These are phyloP conservation scores for Sporothrix inflata DNA, from an alignment of 2,329 filamentous ascomycete genomes.

Conservation along the genomic window DNA sequence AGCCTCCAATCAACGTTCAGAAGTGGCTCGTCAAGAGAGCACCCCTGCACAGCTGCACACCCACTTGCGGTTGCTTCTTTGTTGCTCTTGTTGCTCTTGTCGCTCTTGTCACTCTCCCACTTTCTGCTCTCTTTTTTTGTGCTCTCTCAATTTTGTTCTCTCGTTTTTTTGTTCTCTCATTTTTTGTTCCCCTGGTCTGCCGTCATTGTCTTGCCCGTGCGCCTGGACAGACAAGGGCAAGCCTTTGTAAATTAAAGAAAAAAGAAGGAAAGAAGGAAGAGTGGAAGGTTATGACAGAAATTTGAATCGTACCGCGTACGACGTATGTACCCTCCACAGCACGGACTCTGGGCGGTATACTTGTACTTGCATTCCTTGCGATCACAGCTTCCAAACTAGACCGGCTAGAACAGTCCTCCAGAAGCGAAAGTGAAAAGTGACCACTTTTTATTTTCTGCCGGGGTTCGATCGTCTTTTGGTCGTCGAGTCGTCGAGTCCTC, in stretches of 20 bases:
- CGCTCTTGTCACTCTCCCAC: not conserved
- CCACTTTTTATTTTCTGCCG: no score
- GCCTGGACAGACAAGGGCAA: not conserved
- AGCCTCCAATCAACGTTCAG: slow-evolving; percentile 41
- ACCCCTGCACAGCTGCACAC: slow-evolving; percentile 23
- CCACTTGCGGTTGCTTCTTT: not conserved
- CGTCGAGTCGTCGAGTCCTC: not conserved
- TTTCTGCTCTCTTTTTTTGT: slow-evolving; percentile 9
- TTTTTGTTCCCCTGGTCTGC: not conserved
- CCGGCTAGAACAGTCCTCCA: slow-evolving; percentile 1
- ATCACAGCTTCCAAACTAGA: slow-evolving; percentile 5
- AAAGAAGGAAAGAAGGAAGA: not conserved
- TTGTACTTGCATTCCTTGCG: not conserved
- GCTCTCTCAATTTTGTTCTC: not conserved
- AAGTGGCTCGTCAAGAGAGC: slow-evolving; percentile 18
- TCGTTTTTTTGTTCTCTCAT: not conserved
- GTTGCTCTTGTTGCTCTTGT: not conserved
- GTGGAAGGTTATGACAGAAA: no score
- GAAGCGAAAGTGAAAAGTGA: slow-evolving; percentile 12
- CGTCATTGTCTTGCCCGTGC: not conserved
- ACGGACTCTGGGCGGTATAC: not conserved
- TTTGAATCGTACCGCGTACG: not conserved
- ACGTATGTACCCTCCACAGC: not conserved
- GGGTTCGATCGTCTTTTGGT: not conserved
- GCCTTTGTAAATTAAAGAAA: not conserved